phyloP scores from a whole-genome alignment of 805 yeast genomes.

The Tanozyma kutaoensis region DNA sequence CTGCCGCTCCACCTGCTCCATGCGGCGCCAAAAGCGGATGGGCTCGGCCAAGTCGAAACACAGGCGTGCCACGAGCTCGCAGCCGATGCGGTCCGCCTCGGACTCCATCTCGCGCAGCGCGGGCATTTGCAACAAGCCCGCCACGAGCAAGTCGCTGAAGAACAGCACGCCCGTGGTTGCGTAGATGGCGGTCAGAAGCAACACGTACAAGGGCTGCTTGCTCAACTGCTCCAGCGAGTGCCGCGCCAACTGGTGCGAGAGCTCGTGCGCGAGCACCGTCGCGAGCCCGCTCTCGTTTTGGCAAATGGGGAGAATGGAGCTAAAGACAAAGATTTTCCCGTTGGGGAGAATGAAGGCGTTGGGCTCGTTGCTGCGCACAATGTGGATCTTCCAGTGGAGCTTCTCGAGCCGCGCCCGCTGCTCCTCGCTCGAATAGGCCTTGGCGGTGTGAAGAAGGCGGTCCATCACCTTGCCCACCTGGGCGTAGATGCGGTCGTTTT shows the following conservation, averaged over 20 bases:
- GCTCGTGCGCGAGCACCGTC: constrained; percentile 88
- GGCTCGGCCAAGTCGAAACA: constrained; percentile 76
- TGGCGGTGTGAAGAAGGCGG: constrained; percentile 47
- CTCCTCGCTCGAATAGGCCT: constrained; percentile 14
- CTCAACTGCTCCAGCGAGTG: constrained; percentile 81
- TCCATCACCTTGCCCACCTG: constrained; percentile 52
- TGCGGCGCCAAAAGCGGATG: constrained; percentile 68
- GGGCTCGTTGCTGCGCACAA: constrained; percentile 50
- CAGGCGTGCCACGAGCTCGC: constrained; percentile 82
- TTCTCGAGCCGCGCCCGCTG: constrained; percentile 23
- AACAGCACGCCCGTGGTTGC: constrained; percentile 45
- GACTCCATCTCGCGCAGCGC: constrained; percentile 89
- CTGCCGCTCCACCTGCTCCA: constrained; percentile 33
- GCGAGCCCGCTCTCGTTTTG: constrained; percentile 82
- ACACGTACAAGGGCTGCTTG: constrained; percentile 56
- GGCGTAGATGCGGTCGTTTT: constrained; percentile 41
- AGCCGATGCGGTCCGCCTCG: constrained; percentile 92
- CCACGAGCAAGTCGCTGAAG: constrained; percentile 38
- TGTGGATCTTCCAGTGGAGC: constrained; percentile 68
- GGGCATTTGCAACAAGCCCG: constrained; percentile 58
- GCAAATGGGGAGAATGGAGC: constrained; percentile 67
- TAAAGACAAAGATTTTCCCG: constrained; percentile 87
- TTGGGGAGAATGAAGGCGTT: constrained; percentile 95
- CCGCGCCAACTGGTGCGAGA: constrained; percentile 88
- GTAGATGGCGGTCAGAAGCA: constrained; percentile 39